Evolutionary conservation across 2,329 filamentous ascomycete species (phyloP), one percentile per base, ranked within the genome.

Genomic region (Zasmidium citrigriseum): DNA sequence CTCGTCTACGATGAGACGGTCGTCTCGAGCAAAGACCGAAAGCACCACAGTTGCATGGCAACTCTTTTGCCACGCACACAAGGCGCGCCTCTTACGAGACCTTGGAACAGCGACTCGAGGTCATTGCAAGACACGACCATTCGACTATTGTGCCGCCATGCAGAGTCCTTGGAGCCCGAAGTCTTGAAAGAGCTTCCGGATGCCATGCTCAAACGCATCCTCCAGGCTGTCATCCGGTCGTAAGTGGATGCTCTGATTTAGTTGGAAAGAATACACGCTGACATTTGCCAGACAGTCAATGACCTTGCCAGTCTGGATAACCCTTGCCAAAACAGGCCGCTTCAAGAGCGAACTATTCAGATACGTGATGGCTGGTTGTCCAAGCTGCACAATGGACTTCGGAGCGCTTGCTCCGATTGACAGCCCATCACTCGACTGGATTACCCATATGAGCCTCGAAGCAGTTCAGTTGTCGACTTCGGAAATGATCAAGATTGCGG

Each of bases 391-490:
- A 10, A 16, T 41, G 34, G 34, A 41, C 16, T n/a, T 41, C 18
- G 34, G 7, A 41, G 34, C 34, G 14, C 5, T 41, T 41, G 14
- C 18, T 7, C n/a, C 14, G 4, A 41, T 44, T 1, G 41, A 22
- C n/a, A 46, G 47, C 41, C 16, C 47, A 7, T 46, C 34, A 7
- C 22, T 44, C 18, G 14, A n/a, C 14, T 70, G 68, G 68, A 27
- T 69, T 14, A 64, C 61, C 2, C 27, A 64, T 18, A 21, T 68
- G 23, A 63, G 56, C 3, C 44, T 70, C 0, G 34, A 56, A 20
- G 50, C 51, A 9, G 21, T 44, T 1, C 22, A 29, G 7, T 34
- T 60, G 23, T 22, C 51, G 16, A 46, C 22, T 12, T 50, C 41
- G 3, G 62, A 64, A 14, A 34, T 67, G 2, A 4, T 57, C 7